phyloP scores from a whole-genome alignment of 805 yeast genomes.

The Cyberlindnera saturnus region DNA sequence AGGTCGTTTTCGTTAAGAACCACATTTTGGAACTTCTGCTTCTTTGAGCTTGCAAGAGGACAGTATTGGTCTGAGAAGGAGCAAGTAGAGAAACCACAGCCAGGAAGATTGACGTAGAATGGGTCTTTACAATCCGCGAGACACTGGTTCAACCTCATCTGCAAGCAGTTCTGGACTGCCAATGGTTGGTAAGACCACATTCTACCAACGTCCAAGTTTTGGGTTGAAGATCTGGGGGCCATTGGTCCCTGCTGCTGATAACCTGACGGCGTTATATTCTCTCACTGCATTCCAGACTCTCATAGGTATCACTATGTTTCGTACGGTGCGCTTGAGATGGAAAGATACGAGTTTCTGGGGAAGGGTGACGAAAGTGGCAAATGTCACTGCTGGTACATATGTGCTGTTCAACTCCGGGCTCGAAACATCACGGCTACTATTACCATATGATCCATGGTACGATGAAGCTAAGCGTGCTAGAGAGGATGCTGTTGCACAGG shows the following conservation, averaged over 20 bases:
- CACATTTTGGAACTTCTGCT: too few relatives aligned
- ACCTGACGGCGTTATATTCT: slow-evolving; percentile 44
- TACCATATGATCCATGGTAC: slow-evolving; percentile 62
- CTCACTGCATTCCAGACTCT: slow-evolving; percentile 48
- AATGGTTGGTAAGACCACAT: slow-evolving; percentile 4
- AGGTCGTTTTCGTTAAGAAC: background rate
- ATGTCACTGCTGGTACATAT: slow-evolving; percentile 37
- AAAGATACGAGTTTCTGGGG: slow-evolving; percentile 22
- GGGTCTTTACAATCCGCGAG: slow-evolving; percentile 5
- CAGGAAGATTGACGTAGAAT: background rate
- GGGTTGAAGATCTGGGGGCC: slow-evolving; percentile 67
- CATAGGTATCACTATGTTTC: slow-evolving; percentile 34
- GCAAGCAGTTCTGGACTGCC: background rate
- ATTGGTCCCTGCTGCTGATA: slow-evolving; percentile 66
- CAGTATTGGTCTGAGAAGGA: background rate
- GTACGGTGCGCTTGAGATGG: slow-evolving; percentile 21
- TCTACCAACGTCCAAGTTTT: slow-evolving; percentile 44
- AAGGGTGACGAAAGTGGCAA: slow-evolving; percentile 26
- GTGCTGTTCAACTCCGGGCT: slow-evolving; percentile 49
- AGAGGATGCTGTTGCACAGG: slow-evolving; percentile 34
- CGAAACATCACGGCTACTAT: slow-evolving; percentile 45
- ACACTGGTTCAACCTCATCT: background rate
- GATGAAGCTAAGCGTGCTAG: slow-evolving; percentile 60
- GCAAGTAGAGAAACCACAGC: background rate
- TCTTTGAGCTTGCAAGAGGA: too few relatives aligned